Evolutionary conservation across 768 basidiomycete genomes (phyloP), one percentile per base, ranked within the genome.

Genomic region (Hericium rajendrae): DNA sequence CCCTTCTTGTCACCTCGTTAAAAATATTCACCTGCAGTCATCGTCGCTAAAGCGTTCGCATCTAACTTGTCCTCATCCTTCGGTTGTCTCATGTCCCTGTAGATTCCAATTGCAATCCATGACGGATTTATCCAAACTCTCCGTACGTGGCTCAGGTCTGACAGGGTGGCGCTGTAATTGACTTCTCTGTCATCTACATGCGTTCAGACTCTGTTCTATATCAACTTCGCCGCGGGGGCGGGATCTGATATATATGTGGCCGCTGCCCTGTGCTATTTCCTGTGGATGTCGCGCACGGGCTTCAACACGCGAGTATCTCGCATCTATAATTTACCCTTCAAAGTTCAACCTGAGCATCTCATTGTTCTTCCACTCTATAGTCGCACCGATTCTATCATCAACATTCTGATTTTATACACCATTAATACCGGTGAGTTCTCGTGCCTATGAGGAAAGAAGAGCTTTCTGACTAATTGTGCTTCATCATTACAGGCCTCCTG

Each of bases 311-410:
- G 61, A 9, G 6, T 32, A 32, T 32, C 6, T 32, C 32, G 8
- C 32, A 32, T 10, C 32, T 32, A 32, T 32, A 32, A 32, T 8
- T 43, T 10, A 26, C 38, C 53, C 39, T 24, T 18, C 6, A 2
- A 20, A 15, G 4, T 37, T 32, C 6, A 12, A 39, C 20, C 38
- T 24, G 55, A 53, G 22, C 56, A 32, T 5, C 15, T 53, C 20
- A 55, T 49, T 18, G 43, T 6, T 16, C 24, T 43, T 41, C 15
- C 43, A 16, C n/a, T 46, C 8, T 43, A 9, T 18, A 26, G 51
- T 58, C 82, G 82, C 57, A 82, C 81, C 18, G 77, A 84, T 54
- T 72, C 75, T 1, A 59, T 83, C 9, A 71, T 83, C 53, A 72
- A 70, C 12, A 64, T 70, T 0, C 72, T 85, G 4, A 75, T 83